Evolutionary conservation across 2,329 filamentous ascomycete species (phyloP), one percentile per base, ranked within the genome.

Genomic region (Neocucurbitaria cava): DNA sequence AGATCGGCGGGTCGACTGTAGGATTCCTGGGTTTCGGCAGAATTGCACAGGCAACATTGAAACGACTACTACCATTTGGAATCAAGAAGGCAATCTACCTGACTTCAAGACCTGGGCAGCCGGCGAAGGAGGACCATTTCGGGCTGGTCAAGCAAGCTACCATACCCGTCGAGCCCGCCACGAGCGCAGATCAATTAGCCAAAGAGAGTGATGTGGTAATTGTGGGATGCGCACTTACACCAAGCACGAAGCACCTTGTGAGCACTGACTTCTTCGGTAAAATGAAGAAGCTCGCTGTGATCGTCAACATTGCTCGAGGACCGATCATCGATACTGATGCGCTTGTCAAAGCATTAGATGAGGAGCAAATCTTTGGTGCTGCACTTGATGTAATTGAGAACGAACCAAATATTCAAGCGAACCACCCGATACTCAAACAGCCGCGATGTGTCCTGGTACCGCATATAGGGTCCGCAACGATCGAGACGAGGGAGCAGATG

Each of bases 401-500:
- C 35, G 83, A 86, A 68, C 82, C 81, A 36, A 80, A 77, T 45
- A 78, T 81, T 43, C 53, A 57, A n/a, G 62, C 58, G 8, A 76
- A 86, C 56, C 75, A 78, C 6, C 83, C 81, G 0, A 70, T 82
- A 28, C 56, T 83, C 43, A 77, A 76, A 35, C 74, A 83, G 52
- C 73, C 76, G 51, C 78, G 81, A 42, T 78, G 76, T 30, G 82
- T 86, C 61, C 66, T 86, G 54, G 69, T 86, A 47, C 84, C 84
- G 41, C 84, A 87, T 63, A 83, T 87, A 60, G 84, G 84, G 3
- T 85, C 83, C 1, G 79, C 78, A 46, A 86, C 83, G 3, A 81
- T 80, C 62, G 83, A 86, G 71, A 85, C 83, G 5, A 81, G 85
- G 42, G 65, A 78, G 63, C 81, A 85, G 47, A 87, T 86, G 84